Base-by-base conservation (phyloP, 495 filamentous ascomycete genomes). In the Neurospora tetraspora region DNA sequence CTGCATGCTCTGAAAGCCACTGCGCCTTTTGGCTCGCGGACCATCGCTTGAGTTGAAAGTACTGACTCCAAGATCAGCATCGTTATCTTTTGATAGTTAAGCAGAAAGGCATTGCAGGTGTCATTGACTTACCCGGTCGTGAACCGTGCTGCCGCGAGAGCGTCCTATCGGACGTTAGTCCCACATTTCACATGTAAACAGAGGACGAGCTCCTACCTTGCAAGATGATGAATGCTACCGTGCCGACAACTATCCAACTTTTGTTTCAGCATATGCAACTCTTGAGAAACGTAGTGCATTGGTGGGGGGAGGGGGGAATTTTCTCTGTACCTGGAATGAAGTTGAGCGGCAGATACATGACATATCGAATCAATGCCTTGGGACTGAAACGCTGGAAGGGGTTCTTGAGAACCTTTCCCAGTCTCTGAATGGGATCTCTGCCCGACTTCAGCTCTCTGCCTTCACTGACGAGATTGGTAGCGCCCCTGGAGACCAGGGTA, bases 1-100 rank as follows among this genome's bases (percentile, higher is more conserved):
- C 90, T 69, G 84, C 82, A 71, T 91, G 85, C 72, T 87, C 83
- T 70, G 87, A 74, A 37, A 97, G 82, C 84, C 89, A 95, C 71
- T 89, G 83, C 69, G 89, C 86, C 74, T 82, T 86, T 80, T 92
- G 83, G 34, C 80, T 79, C 16, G 82, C 78, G n/a, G 85, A 83
- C 91, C 92, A 95, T 5, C 89, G 88, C 82, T 96, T 97, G 65
- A 99, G 84, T 82, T 97, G 93, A 77, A 97, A 98, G 80, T 97
- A 99, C 78, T 88, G 70, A 69, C 77, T 34, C 31, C 16, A 18
- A 68, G n/a, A 39, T 79, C 23, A 78, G 73, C 39, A 65, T 65
- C 27, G 27, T 16, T 34, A 34, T 65, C 53, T 65, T 36, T 34
- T 34, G 53, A 36, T 65, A 16, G 16, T 42, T 11, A 23, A n/a